Evolutionary conservation across 2,329 filamentous ascomycete genomes (phyloP), one percentile per base, ranked within the genome.

Genomic region (Rugonectria rugulosa): DNA sequence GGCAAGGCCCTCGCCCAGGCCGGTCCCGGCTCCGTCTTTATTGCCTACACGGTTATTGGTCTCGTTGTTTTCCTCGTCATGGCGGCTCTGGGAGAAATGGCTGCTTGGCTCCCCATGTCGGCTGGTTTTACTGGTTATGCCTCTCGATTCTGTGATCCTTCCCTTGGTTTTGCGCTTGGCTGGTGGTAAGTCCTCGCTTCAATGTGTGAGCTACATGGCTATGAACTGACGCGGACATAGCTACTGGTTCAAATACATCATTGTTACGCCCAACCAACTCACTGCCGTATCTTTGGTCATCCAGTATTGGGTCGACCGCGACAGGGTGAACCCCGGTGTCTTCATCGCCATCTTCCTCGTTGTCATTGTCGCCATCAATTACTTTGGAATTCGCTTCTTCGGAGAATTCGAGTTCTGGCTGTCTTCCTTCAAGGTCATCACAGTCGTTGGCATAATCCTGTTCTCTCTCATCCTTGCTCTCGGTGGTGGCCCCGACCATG

Each of bases 81-180:
- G 89, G 87, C 86, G 53, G 88, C 85, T 53, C 83, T 95, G 5
- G 90, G 90, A 59, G 90, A 94, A 73, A 94, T 95, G 89, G 89
- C 90, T 8, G 84, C 90, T 47, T 95, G 89, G 89, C 74, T 95
- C 23, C 91, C 91, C 43, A 80, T 92, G 66, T 83, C 86, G 48
- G 86, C 88, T 69, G 91, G 91, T 63, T 95, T 95, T 73, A 89
- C 89, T 57, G 89, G 89, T 67, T 94, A 93, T 69, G 90, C 91
- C 17, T 82, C 86, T 57, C 83, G 91, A 41, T 95, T 92, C 76
- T 89, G 87, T 68, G 89, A 95, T 65, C 89, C 90, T 51, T 89
- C 89, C 56, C 82, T 95, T 20, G 91, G 91, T 49, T 95, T 95
- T 71, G 84, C 89, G 53, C 81, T 93, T 14, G 89, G 90, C 29